Base-by-base conservation (phyloP, 345 rosid genomes). In the Noccaea caerulescens region DNA sequence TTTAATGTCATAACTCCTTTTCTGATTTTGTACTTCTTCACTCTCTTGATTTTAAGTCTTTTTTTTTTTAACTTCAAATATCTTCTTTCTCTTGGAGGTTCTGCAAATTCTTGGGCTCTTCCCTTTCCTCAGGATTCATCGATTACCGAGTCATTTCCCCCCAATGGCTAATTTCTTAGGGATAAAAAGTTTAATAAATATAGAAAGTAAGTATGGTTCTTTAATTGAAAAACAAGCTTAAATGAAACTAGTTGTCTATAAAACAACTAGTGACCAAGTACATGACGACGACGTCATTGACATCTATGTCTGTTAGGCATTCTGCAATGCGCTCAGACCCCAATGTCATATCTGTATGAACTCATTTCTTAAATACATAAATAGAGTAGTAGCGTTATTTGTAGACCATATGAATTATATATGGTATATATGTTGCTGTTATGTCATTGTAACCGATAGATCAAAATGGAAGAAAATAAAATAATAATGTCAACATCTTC, bases 201-300 rank as follows among this genome's bases (percentile, higher is more conserved):
- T 42, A 43, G 13, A 14, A 14, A 65, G 23, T 20, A 20, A 49
- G 47, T 32, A 5, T 60, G 23, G 39, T 6, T 67, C 20, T 62
- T 75, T 75, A 68, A 55, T 58, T 18, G 50, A 52, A 61, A 56
- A 58, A 14, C 32, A 11, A 9, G 45, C 4, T 36, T 47, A 38
- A 68, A 20, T 16, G 14, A 54, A 12, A 23, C 75, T 76, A 51
- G 10, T 61, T 45, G 53, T 55, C 66, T 76, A 61, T 41, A 52
- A 59, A 67, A 75, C 63, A 59, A 60, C 63, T 34, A 61, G 69
- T 61, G 54, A 27, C 69, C 73, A 75, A 68, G 70, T 75, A 62
- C 74, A 75, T 11, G 63, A 43, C 18, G 70, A 68, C 52, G 74
- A 62, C 74, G 79, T 75, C 79, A 75, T 75, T 68, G 70, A 69